A percentile compares a stretch with the other conserved stretches of the same genome.
Evolutionary conservation across 106 monocot genomes (phyloP).

Genomic region (Apostasia ramifera): DNA sequence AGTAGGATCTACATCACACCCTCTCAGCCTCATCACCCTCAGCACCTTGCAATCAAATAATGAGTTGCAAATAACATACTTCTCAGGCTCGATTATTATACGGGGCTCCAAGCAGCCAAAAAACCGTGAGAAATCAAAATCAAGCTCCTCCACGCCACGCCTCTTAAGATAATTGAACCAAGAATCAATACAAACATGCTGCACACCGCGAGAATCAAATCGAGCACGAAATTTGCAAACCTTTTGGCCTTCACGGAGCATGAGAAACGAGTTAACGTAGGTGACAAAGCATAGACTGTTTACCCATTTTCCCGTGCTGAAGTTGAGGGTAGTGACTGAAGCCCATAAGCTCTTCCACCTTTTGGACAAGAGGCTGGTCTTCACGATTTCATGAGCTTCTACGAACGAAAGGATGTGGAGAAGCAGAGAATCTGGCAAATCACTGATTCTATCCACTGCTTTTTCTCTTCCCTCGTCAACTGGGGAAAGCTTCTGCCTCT

Average conservation of each 20-base stretch:
- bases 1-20: neutral
- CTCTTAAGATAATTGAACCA: neutral
- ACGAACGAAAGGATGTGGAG: too few species aligned
- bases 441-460: neutral
- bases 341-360: neutral
- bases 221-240: neutral
- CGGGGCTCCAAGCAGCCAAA: too few species aligned
- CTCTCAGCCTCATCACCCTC: neutral
- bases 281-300: neutral
- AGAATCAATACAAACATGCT: neutral
- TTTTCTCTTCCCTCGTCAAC: neutral
- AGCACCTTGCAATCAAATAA: neutral
- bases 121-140: too few species aligned
- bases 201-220: neutral
- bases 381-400: neutral
- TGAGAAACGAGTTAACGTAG: neutral
- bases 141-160: neutral
- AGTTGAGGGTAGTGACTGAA: too few species aligned
- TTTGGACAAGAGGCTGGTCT: neutral
- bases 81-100: too few species aligned
- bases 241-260: neutral
- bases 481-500: neutral
- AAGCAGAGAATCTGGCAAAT: too few species aligned
- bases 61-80: neutral
- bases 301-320: neutral